Evolutionary conservation across 169 alveolate species (phyloP).

Genomic region (Miamiensis avidus): DNA sequence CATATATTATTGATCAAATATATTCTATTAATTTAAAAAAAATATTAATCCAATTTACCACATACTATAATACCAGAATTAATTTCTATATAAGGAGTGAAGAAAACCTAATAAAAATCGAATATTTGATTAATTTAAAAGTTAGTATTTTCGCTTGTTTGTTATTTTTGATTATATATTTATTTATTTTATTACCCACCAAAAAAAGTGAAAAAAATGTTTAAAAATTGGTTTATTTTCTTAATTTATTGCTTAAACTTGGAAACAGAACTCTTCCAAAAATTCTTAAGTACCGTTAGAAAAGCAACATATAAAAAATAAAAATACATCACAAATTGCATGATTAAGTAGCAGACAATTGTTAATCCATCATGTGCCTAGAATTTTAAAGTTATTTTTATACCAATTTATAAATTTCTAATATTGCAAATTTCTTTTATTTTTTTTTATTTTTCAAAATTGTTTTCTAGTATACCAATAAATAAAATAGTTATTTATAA

Average conservation of each 20-base stretch:
- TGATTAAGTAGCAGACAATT: not conserved
- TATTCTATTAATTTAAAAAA: not conserved
- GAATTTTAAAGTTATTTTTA: too few species aligned
- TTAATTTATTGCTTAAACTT: not conserved
- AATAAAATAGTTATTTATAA: too few species aligned
- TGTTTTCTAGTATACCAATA: too few species aligned
- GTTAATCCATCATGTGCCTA: slow-evolving; percentile 12
- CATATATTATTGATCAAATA: too few species aligned
- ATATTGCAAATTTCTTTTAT: too few species aligned
- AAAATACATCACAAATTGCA: slow-evolving; percentile 4
- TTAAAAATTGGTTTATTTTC: slow-evolving; percentile 1
- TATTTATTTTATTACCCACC: too few species aligned
- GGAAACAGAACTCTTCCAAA: not conserved
- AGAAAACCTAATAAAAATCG: slow-evolving; percentile 25
- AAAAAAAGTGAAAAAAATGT: slow-evolving; percentile 15
- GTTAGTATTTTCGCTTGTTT: too few species aligned
- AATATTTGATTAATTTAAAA: too few species aligned
- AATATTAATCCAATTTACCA: not conserved
- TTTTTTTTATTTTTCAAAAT: too few species aligned
- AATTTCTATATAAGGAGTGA: slow-evolving; percentile 20
- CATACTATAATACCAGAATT: slow-evolving; percentile 13
- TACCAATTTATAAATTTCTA: too few species aligned
- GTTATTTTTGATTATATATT: too few species aligned
- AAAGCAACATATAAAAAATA: slow-evolving; percentile 1
- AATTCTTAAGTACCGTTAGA: not conserved